Evolutionary conservation across 202 grass and related monocot genomes (phyloP), one percentile per base, ranked within the genome.

Genomic region (Saccharum hybrid): DNA sequence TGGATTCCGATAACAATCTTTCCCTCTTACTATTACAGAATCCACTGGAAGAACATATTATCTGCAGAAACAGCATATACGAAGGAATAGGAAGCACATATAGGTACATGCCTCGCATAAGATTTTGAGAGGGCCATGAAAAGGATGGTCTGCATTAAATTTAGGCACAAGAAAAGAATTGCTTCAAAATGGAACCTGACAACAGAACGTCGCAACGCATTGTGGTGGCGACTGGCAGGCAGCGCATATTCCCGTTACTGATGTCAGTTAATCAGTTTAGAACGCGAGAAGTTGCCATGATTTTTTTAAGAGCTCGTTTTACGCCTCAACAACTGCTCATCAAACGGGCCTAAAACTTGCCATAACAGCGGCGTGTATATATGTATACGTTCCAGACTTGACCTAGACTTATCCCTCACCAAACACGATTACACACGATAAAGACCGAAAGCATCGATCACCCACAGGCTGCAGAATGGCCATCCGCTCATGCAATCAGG

Each of bases 101-200:
- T 33, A 28, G 2, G 0, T 66, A 48, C 42, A 34, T 64, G 51
- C 70, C 64, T 63, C 37, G 74, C 52, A 87, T 70, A 51, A 70
- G 34, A 75, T 68, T 65, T 64, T 56, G 16, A 31, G 30, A 43
- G 77, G 62, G 16, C 62, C 78, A 40, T 70, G 72, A 77, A 64
- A 81, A 18, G 56, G 56, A 8, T 43, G 63, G 36, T 37, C 2
- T 48, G 36, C 12, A 5, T 71, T 51, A 66, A 71, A 75, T 76
- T 71, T 38, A 79, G 70, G 41, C 5, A 4, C 45, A 83, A 80
- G 64, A 38, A 80, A 88, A 88, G 56, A 81, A 88, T 30, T 67
- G 7, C 56, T 83, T 83, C 63, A 10, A 86, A 75, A 36, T 19
- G 62, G 68, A 31, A 65, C 63, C 72, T 75, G 18, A 49, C 64